These are phyloP conservation scores for Jamesozyma spencerorum DNA, from an alignment of 805 yeast species.

Conservation along the genomic window DNA sequence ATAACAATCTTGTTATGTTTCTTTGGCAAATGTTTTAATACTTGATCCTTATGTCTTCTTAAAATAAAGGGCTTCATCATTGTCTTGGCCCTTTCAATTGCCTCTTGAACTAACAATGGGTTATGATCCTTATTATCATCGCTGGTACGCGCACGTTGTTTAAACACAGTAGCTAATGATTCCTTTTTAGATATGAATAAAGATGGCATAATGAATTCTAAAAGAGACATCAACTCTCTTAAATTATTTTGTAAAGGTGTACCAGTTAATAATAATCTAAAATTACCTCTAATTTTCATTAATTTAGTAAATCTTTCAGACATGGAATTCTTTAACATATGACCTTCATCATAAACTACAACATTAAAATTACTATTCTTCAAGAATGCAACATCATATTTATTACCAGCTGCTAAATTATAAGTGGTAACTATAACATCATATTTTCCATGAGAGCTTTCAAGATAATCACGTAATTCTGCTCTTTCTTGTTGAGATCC, in stretches of 20 bases:
- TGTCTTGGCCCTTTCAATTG: conserved; percentile 85
- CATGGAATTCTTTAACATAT: conserved; percentile 82
- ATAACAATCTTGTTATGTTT: conserved; percentile 55
- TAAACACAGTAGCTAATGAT: conserved; percentile 72
- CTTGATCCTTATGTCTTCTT: conserved; percentile 87
- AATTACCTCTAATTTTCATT: conserved; percentile 76
- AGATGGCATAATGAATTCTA: conserved; percentile 83
- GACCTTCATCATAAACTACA: conserved; percentile 95
- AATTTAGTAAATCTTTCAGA: conserved; percentile 81
- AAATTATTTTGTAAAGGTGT: conserved; percentile 94
- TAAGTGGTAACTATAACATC: conserved; percentile 95
- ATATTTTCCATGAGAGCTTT: conserved; percentile 42
- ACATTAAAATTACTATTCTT: conserved; percentile 69
- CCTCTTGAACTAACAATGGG: conserved; percentile 81
- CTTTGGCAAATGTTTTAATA: conserved; percentile 76
- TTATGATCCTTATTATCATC: conserved; percentile 46
- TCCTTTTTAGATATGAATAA: conserved; percentile 74
- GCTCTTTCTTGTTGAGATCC: conserved; percentile 81
- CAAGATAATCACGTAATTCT: conserved; percentile 65
- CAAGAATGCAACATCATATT: conserved; percentile 72
- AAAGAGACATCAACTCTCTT: conserved; percentile 77
- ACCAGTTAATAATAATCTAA: conserved; percentile 84
- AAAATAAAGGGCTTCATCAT: conserved; percentile 98
- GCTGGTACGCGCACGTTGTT: conserved; percentile 73
- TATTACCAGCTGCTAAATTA: conserved; percentile 79